phyloP scores from a whole-genome alignment of 75 land plant species.

The Larix kaempferi region DNA sequence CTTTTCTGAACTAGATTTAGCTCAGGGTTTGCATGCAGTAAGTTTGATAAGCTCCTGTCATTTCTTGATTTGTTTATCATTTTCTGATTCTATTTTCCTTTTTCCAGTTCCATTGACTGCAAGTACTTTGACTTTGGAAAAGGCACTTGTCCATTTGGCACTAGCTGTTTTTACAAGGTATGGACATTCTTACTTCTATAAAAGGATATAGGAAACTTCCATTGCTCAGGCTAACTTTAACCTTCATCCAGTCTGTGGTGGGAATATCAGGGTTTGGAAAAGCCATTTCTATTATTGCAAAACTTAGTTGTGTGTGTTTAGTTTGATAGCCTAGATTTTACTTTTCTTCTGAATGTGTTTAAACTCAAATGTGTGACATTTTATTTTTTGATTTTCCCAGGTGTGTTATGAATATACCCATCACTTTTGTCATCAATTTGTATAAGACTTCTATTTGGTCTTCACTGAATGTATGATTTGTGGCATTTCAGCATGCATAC shows the following conservation, averaged over 20 bases:
- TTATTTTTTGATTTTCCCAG: too few species aligned
- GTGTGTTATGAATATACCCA: not conserved
- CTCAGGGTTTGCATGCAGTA: not conserved
- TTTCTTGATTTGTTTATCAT: not conserved
- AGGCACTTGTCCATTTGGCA: slow-evolving; percentile 92
- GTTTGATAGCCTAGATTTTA: not conserved
- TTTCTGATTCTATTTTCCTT: slow-evolving; percentile 2
- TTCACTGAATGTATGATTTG: not conserved
- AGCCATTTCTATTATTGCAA: not conserved
- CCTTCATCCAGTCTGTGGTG: not conserved
- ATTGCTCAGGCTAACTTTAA: not conserved
- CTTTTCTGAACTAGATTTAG: not conserved
- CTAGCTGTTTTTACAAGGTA: slow-evolving; percentile 98
- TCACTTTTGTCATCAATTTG: not conserved
- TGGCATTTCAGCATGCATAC: slow-evolving; percentile 76
- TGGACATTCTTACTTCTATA: not conserved
- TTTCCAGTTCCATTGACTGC: slow-evolving; percentile 85
- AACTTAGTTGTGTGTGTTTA: not conserved
- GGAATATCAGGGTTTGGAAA: not conserved
- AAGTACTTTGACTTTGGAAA: slow-evolving; percentile 91
- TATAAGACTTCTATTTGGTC: slow-evolving; percentile 4
- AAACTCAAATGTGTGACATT: not conserved
- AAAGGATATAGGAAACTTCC: not conserved
- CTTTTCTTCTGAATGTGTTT: not conserved
- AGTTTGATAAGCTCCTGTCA: not conserved